Conservation (phyloP, 257 asterid species). For the Lycium ferocissimum region DNA sequence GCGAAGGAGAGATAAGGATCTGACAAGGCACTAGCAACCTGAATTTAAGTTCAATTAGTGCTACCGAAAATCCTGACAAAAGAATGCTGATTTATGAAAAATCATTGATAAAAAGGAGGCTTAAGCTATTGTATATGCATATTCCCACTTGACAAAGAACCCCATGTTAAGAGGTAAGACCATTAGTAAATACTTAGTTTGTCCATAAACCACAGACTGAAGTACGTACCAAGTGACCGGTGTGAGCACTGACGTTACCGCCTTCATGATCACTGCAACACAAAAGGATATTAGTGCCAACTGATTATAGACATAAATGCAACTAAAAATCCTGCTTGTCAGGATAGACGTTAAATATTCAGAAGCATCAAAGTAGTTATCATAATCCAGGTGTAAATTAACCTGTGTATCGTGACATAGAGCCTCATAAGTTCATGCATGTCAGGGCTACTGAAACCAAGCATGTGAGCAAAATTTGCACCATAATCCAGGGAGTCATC, state of each 20-base stretch:
- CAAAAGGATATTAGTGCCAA: slow-evolving; percentile 20
- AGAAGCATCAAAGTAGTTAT: slow-evolving; percentile 6
- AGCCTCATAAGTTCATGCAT: slow-evolving; percentile 99
- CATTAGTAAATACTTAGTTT: slow-evolving; percentile 14
- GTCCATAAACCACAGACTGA: slow-evolving; percentile 30
- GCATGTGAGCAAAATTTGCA: slow-evolving; percentile 94
- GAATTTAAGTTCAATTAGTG: slow-evolving; percentile 36
- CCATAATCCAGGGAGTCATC: slow-evolving; percentile 95
- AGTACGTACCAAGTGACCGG: slow-evolving; percentile 93
- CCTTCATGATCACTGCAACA: slow-evolving; percentile 97
- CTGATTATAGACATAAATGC: not conserved
- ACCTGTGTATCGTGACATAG: slow-evolving; percentile 94
- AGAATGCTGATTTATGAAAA: slow-evolving; percentile 6
- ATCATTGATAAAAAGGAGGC: not conserved
- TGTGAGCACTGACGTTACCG: slow-evolving; percentile 99
- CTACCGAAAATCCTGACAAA: not conserved
- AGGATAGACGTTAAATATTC: not conserved
- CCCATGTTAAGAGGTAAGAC: not conserved
- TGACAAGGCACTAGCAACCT: slow-evolving; percentile 99
- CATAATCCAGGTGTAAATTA: slow-evolving; percentile 4
- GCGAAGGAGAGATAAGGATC: slow-evolving; percentile 99
- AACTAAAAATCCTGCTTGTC: not conserved
- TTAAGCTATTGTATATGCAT: not conserved
- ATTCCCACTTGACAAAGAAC: not conserved
- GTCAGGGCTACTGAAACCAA: slow-evolving; percentile 85